phyloP scores from a whole-genome alignment of 2,329 filamentous ascomycete genomes.

The Cladosporium sp. region DNA sequence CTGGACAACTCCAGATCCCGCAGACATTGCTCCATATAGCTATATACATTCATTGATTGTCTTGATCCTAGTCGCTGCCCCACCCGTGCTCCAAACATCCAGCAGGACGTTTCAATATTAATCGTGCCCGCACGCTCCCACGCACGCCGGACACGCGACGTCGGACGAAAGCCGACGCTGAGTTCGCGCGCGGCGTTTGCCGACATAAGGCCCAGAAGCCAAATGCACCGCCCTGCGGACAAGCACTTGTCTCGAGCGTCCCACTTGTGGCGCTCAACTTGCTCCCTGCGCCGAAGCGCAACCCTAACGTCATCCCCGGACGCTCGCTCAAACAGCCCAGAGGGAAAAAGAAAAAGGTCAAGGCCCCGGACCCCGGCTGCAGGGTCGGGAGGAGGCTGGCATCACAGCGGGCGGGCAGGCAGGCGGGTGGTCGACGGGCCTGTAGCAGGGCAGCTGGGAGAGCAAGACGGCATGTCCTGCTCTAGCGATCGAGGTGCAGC shows the following conservation, averaged over 20 bases:
- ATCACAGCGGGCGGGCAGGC: neutral
- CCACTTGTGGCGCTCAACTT: constrained; percentile 5
- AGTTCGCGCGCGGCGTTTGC: neutral
- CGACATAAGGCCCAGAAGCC: neutral
- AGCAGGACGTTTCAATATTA: too few relatives aligned
- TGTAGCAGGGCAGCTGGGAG: too few relatives aligned
- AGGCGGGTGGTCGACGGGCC: too few relatives aligned
- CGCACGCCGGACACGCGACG: neutral
- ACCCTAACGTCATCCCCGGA: constrained; percentile 9
- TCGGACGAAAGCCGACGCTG: neutral
- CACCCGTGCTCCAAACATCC: too few relatives aligned
- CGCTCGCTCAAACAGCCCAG: neutral
- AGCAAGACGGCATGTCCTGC: too few relatives aligned
- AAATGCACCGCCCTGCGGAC: neutral
- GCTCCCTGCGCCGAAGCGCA: neutral
- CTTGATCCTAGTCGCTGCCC: neutral
- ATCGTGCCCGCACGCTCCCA: too few relatives aligned
- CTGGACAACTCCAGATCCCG: constrained; percentile 6
- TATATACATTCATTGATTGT: neutral
- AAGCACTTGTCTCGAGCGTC: constrained; percentile 1
- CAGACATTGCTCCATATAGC: neutral
- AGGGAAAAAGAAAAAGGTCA: neutral
- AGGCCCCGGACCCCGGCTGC: constrained; percentile 1
- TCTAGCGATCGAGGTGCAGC: neutral
- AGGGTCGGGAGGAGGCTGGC: neutral